These are phyloP conservation scores for Blastobotrys attinorum DNA, from an alignment of 805 yeast genomes.

Conservation along the genomic window DNA sequence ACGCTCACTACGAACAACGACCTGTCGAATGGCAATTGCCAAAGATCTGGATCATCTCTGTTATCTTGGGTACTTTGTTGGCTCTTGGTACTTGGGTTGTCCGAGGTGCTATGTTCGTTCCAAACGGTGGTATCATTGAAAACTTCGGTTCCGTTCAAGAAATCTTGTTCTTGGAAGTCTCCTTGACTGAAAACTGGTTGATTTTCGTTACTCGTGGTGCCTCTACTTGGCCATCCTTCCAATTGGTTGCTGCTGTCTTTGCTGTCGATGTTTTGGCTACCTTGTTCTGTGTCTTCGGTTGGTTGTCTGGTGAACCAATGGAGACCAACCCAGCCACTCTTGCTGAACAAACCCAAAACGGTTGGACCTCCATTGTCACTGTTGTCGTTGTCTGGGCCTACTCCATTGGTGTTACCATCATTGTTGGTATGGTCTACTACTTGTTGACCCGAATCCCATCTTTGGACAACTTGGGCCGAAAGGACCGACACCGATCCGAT, in stretches of 20 bases:
- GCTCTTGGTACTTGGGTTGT: constrained; percentile 94
- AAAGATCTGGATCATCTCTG: constrained; percentile 96
- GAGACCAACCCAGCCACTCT: constrained; percentile 26
- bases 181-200: constrained; percentile 95
- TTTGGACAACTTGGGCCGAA: constrained; percentile 29
- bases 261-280: constrained; percentile 88
- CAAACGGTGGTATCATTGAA: constrained; percentile 73
- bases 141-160: constrained; percentile 94
- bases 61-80: constrained; percentile 73
- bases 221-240: constrained; percentile 98
- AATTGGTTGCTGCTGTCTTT: constrained; percentile 88
- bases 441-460: constrained; percentile 38
- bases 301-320: constrained; percentile 48
- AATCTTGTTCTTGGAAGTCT: constrained; percentile 87
- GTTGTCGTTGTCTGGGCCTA: constrained; percentile 89
- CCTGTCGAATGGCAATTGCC: constrained; percentile 97
- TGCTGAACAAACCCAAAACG: constrained; percentile 55
- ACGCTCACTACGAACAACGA: constrained; percentile 87
- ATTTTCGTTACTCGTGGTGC: constrained; percentile 97
- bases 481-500: constrained; percentile 25
- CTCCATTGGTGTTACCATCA: constrained; percentile 95
- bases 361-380: constrained; percentile 93
- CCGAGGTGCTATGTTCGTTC: constrained; percentile 87
- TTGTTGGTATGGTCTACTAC: constrained; percentile 93
- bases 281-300: constrained; percentile 86